These are phyloP conservation scores for Phytophthora ohioensis DNA, from an alignment of 352 stramenopile species.

Conservation along the genomic window DNA sequence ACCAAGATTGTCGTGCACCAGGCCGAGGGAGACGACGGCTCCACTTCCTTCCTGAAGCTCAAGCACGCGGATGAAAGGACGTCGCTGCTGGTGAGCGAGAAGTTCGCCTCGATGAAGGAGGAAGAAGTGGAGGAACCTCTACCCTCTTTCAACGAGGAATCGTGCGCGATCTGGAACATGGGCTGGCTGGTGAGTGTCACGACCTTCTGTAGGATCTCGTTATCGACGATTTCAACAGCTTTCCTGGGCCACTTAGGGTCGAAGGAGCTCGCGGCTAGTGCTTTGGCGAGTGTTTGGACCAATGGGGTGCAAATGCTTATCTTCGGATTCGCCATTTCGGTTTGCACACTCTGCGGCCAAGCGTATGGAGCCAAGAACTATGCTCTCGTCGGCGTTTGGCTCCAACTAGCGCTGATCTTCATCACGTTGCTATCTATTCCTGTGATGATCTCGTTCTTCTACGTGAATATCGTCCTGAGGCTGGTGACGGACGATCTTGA, in stretches of 20 bases:
- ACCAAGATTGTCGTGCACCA: constrained; percentile 24
- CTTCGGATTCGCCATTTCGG: constrained; percentile 80
- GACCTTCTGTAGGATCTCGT: constrained; percentile 82
- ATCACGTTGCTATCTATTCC: constrained; percentile 78
- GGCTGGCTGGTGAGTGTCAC: constrained; percentile 85
- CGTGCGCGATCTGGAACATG: constrained; percentile 82
- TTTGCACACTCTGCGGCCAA: constrained; percentile 83
- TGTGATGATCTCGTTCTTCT: constrained; percentile 87
- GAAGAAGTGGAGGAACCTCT: constrained; percentile 25
- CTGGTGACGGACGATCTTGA: constrained; percentile 72
- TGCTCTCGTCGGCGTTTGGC: constrained; percentile 80
- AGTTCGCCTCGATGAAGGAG: constrained; percentile 29
- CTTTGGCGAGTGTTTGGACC: constrained; percentile 82
- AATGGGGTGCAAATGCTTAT: constrained; percentile 85
- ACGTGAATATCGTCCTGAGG: constrained; percentile 76
- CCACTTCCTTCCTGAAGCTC: constrained; percentile 5
- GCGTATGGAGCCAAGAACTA: constrained; percentile 84
- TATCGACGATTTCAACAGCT: constrained; percentile 79
- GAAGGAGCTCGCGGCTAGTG: constrained; percentile 76
- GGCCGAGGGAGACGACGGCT: constrained; percentile 5
- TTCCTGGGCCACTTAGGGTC: constrained; percentile 84
- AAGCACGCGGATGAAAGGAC: constrained; percentile 28
- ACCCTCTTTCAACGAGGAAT: constrained; percentile 60
- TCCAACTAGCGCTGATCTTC: constrained; percentile 83
- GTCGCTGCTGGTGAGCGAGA: constrained; percentile 21